phyloP scores from a whole-genome alignment of 2,329 filamentous ascomycete genomes.

The Colletotrichum sp. region DNA sequence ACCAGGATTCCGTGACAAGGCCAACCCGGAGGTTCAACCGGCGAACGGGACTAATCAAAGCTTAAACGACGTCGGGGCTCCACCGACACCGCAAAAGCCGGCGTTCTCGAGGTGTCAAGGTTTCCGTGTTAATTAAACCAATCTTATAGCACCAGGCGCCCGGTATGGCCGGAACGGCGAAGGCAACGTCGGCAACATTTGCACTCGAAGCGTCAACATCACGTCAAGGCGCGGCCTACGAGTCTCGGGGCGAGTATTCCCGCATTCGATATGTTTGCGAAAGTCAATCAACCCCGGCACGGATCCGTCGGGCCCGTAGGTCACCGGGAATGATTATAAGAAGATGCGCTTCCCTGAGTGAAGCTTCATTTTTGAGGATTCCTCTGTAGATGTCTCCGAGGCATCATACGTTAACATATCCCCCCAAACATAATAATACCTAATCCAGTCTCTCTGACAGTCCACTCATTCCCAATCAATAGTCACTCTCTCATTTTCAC shows the following conservation, averaged over 20 bases:
- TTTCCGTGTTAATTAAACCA: neutral
- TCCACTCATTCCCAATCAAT: neutral
- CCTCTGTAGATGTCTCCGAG: neutral
- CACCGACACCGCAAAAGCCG: neutral
- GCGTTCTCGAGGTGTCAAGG: neutral
- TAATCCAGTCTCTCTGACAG: neutral
- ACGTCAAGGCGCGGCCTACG: neutral
- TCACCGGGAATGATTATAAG: neutral
- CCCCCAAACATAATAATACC: neutral
- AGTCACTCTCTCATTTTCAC: neutral
- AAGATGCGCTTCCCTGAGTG: neutral
- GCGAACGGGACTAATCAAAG: neutral
- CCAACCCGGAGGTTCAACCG: neutral
- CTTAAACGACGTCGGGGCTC: neutral
- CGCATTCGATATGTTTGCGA: neutral
- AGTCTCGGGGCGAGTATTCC: neutral
- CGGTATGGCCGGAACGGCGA: neutral
- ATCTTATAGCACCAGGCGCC: neutral
- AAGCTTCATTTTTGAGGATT: rapidly evolving
- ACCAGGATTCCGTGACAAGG: neutral
- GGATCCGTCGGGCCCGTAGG: neutral
- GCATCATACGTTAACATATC: neutral
- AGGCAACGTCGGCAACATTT: neutral
- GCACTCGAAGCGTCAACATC: neutral
- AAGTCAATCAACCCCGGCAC: neutral